Evolutionary conservation across 805 yeast species (phyloP).

Genomic region (Pichia exigua): DNA sequence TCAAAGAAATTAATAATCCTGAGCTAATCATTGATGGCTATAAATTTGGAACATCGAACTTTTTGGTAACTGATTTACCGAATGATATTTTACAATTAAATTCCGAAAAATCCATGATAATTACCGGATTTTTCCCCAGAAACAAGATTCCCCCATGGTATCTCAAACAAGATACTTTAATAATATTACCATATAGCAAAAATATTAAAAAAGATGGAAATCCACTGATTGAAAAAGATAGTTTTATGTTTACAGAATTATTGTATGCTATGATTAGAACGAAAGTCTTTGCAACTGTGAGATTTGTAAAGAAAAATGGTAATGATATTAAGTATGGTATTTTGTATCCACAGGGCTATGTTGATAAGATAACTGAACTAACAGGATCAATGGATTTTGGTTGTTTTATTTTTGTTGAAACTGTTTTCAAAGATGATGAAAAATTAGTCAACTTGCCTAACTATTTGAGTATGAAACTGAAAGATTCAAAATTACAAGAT

Average conservation of each 20-base stretch:
- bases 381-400: conserved; percentile 18
- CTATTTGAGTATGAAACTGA: conserved; percentile 29
- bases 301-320: conserved; percentile 48
- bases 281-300: conserved; percentile 47
- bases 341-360: conserved; percentile 17
- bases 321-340: conserved; percentile 18
- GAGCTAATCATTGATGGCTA: conserved; percentile 38
- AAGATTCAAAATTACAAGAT: conserved; percentile 34
- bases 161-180: conserved; percentile 49
- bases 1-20: conserved; percentile 27
- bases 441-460: conserved; percentile 32
- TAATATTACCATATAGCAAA: conserved; percentile 29
- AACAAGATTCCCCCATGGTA: conserved; percentile 48
- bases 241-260: conserved; percentile 36
- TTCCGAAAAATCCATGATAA: conserved; percentile 49
- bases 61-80: conserved; percentile 43
- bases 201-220: conserved; percentile 4
- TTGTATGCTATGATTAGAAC: conserved; percentile 44
- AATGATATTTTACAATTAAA: conserved; percentile 29
- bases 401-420: conserved; percentile 41
- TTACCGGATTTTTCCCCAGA: conserved; percentile 51
- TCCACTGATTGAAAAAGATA: conserved; percentile 25
- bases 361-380: conserved; percentile 16
- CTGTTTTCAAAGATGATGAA: conserved; percentile 75
- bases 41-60: conserved; percentile 54